Percentiles rank a stretch among this genome's conserved stretches.
Conservation (phyloP, 2,329 filamentous ascomycete species). For the Colletotrichum camelliae region DNA sequence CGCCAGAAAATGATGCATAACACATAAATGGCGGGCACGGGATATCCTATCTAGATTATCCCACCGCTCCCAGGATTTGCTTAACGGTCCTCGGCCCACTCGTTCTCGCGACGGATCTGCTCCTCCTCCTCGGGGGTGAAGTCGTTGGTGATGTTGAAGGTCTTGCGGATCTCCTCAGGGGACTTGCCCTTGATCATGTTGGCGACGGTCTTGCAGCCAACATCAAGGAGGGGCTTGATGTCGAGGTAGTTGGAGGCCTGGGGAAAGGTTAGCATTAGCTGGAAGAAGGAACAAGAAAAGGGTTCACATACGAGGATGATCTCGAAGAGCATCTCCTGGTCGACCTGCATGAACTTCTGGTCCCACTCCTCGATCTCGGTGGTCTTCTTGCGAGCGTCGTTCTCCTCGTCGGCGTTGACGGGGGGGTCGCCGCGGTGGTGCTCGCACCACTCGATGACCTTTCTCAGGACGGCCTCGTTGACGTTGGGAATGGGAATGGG, state of each 20-base stretch:
- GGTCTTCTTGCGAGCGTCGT: constrained; percentile 95
- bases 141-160: constrained; percentile 99
- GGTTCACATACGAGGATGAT: constrained; percentile 82
- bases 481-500: constrained; percentile 92
- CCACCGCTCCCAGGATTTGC: not conserved
- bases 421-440: constrained; percentile 88
- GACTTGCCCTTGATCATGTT: constrained; percentile 99
- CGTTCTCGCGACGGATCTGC: constrained; percentile 91
- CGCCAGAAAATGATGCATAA: constrained; percentile 20
- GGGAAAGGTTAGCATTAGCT: not conserved
- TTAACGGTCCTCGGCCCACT: constrained; percentile 87
- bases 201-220: constrained; percentile 98
- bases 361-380: constrained; percentile 99
- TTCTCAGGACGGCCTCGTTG: constrained; percentile 90
- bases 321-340: constrained; percentile 99
- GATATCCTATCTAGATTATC: not conserved
- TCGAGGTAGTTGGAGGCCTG: constrained; percentile 98
- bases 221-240: constrained; percentile 96
- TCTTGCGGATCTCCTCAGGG: constrained; percentile 98
- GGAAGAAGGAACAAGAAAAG: not conserved
- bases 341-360: constrained; percentile 99
- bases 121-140: constrained; percentile 99
- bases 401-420: constrained; percentile 84
- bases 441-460: constrained; percentile 98
- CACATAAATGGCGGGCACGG: not conserved